Conservation (phyloP, 352 stramenopile genomes). For the Pythium aristosporum region DNA sequence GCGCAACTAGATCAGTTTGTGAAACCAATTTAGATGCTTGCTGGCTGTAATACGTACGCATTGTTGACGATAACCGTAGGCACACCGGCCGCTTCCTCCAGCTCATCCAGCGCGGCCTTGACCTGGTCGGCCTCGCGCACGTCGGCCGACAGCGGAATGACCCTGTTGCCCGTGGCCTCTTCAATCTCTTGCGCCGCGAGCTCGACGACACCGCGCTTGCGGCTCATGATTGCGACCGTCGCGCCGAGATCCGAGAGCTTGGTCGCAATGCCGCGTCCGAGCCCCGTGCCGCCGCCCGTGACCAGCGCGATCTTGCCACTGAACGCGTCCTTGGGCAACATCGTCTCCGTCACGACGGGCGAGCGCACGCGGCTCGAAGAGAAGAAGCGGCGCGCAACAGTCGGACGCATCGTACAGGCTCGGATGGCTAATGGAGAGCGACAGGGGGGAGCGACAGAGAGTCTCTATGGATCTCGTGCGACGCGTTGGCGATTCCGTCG, state of each 20-base stretch:
- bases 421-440: not conserved
- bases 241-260: conserved; percentile 92
- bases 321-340: conserved; percentile 69
- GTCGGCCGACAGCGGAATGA: conserved; percentile 79
- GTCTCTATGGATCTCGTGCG: conserved; percentile 7
- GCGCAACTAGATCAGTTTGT: not conserved
- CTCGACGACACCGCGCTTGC: conserved; percentile 90
- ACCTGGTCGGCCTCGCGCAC: conserved; percentile 90
- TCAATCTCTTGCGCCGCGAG: conserved; percentile 79
- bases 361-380: conserved; percentile 26
- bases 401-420: conserved; percentile 11
- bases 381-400: conserved; percentile 13
- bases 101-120: conserved; percentile 76
- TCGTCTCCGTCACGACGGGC: conserved; percentile 45
- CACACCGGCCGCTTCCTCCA: conserved; percentile 59
- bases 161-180: conserved; percentile 51
- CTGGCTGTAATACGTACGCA: conserved; percentile 39
- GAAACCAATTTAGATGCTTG: not conserved
- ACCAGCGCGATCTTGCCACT: conserved; percentile 89
- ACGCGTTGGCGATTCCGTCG: conserved; percentile 10
- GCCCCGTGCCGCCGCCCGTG: conserved; percentile 93
- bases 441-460: not conserved
- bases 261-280: conserved; percentile 94
- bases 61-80: conserved; percentile 84
- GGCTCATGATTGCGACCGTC: conserved; percentile 94